These are phyloP conservation scores for Leccinum boreale DNA, from an alignment of 768 basidiomycete species.

Conservation along the genomic window DNA sequence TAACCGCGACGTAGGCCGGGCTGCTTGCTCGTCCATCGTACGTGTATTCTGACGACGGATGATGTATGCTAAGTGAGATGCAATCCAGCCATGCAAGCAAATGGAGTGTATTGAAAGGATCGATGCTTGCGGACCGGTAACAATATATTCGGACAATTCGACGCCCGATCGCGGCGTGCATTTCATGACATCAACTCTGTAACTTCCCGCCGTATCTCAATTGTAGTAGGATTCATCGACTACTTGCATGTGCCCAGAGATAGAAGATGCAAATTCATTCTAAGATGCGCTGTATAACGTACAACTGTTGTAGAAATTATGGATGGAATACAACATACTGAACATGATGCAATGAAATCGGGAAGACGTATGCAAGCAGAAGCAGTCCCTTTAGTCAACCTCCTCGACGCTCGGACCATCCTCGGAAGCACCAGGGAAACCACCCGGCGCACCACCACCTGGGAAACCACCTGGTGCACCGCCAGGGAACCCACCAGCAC, in stretches of 20 bases:
- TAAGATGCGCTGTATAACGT: slow-evolving; percentile 31
- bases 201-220: too few relatives aligned
- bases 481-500: slow-evolving; percentile 50
- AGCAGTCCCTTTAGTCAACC: slow-evolving; percentile 58
- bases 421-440: slow-evolving; percentile 65
- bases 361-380: slow-evolving; percentile 20
- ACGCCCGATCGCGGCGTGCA: not conserved
- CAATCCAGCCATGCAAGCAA: not conserved
- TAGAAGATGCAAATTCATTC: slow-evolving; percentile 17
- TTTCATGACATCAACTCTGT: not conserved
- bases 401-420: slow-evolving; percentile 92
- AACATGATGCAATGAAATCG: slow-evolving; percentile 28
- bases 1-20: slow-evolving; percentile 21
- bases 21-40: slow-evolving; percentile 25
- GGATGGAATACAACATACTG: slow-evolving; percentile 29
- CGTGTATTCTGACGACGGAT: not conserved
- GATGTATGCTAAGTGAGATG: not conserved
- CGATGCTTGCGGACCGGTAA: not conserved
- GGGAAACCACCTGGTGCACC: slow-evolving; percentile 52
- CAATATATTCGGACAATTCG: not conserved
- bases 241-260: not conserved
- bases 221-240: too few relatives aligned
- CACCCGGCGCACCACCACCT: slow-evolving; percentile 68
- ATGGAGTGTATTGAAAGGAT: not conserved
- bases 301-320: slow-evolving; percentile 29